Percentiles rank a stretch among this genome's conserved stretches.
Conservation (phyloP, 306 rosid genomes). For the Citrullus colocynthis region DNA sequence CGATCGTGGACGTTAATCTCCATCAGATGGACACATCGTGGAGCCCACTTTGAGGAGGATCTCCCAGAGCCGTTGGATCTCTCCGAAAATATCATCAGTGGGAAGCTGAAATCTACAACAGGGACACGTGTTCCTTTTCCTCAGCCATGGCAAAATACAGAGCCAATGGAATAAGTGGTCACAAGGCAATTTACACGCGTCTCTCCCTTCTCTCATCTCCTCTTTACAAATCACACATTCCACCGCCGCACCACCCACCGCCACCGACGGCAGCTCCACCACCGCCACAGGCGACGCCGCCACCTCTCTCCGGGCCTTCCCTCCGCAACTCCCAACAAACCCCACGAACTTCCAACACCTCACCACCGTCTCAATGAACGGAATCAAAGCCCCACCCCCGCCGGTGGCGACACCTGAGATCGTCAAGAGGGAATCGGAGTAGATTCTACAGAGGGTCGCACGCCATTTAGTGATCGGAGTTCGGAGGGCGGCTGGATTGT, state of each 20-base stretch:
- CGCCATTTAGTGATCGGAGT: constrained; percentile 47
- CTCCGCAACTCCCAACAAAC: constrained; percentile 12
- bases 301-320: constrained; percentile 18
- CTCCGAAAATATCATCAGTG: constrained; percentile 55
- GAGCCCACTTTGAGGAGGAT: constrained; percentile 24
- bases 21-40: neutral
- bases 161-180: constrained; percentile 78
- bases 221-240: constrained; percentile 83
- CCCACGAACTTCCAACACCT: constrained; percentile 54
- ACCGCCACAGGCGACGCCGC: constrained; percentile 50
- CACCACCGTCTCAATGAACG: constrained; percentile 40
- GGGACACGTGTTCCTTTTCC: constrained; percentile 80
- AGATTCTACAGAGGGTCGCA: constrained; percentile 7
- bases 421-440: constrained; percentile 21
- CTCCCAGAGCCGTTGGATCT: constrained; percentile 82
- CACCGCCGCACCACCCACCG: constrained; percentile 25
- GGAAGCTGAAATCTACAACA: constrained; percentile 65
- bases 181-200: constrained; percentile 75
- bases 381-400: constrained; percentile 25
- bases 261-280: constrained; percentile 48
- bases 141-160: constrained; percentile 72
- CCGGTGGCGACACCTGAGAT: constrained; percentile 31
- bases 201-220: constrained; percentile 61
- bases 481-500: constrained; percentile 35
- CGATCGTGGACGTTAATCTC: neutral